phyloP scores from a whole-genome alignment of 2,329 filamentous ascomycete genomes.

The Cadophora sp. region DNA sequence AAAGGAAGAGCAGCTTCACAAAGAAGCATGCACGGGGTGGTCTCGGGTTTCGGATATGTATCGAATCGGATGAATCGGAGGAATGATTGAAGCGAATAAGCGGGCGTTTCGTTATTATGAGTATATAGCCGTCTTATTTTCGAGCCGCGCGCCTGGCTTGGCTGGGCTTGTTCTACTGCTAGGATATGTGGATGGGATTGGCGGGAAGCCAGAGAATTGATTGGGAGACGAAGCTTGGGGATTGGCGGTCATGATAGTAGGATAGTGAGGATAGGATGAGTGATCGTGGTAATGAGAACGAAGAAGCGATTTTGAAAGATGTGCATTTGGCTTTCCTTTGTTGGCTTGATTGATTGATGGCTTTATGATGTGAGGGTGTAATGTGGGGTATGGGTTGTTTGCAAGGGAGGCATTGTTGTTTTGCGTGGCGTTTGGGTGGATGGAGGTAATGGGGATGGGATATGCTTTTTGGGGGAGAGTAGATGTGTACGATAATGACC shows the following conservation, averaged over 20 bases:
- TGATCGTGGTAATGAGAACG: background rate
- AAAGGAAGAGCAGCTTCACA: background rate
- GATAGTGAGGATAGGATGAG: background rate
- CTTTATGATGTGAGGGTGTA: background rate
- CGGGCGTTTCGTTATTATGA: slow-evolving; percentile 4
- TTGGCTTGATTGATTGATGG: background rate
- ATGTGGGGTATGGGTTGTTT: background rate
- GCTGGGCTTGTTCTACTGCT: background rate
- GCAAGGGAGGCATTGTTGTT: background rate
- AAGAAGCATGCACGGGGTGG: background rate
- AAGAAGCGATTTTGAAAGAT: background rate
- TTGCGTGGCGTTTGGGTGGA: background rate
- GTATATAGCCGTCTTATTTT: slow-evolving; percentile 4
- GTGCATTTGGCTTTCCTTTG: background rate
- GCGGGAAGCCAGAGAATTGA: background rate
- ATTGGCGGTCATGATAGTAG: too few species aligned
- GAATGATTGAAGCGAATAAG: background rate
- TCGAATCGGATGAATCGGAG: too few species aligned
- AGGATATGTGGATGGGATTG: background rate
- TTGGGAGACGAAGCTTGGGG: background rate
- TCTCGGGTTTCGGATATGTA: background rate
- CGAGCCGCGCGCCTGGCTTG: background rate
- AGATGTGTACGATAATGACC: background rate
- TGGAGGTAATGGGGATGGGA: too few species aligned
- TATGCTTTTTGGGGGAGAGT: background rate